Percentiles rank a stretch among this genome's conserved stretches.
phyloP scores from a whole-genome alignment of 164 flowering plant species.

The Houttuynia cordata region DNA sequence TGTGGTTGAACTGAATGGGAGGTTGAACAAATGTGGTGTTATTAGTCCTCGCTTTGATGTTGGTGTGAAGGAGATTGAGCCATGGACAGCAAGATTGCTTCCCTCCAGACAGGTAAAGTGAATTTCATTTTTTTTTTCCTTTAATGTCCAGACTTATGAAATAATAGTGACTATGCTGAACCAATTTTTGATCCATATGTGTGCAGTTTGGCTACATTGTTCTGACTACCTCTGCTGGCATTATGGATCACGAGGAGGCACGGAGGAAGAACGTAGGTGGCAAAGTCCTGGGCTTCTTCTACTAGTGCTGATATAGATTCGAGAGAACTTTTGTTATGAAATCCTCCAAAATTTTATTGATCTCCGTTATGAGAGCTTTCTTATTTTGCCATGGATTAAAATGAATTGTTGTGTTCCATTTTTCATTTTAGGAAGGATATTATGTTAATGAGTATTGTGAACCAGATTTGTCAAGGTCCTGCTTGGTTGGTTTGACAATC shows the following conservation, averaged over 20 bases:
- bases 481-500: too few relatives aligned
- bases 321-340: too few relatives aligned
- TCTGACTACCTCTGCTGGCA: constrained; percentile 28
- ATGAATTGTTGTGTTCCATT: too few relatives aligned
- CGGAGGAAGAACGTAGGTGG: constrained; percentile 32
- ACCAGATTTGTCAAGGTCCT: background rate
- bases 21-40: constrained; percentile 25
- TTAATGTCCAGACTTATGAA: too few relatives aligned
- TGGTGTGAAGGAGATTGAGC: constrained; percentile 21
- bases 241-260: constrained; percentile 36
- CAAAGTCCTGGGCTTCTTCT: constrained; percentile 24
- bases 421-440: background rate
- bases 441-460: background rate
- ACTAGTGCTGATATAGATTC: constrained; percentile 1
- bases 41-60: constrained; percentile 28
- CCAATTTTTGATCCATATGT: background rate
- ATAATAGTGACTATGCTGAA: too few relatives aligned
- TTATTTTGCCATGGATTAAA: too few relatives aligned
- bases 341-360: too few relatives aligned
- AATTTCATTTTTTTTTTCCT: background rate
- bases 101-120: constrained; percentile 25
- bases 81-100: constrained; percentile 26
- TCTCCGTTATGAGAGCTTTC: too few relatives aligned
- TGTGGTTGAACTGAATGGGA: constrained; percentile 21
- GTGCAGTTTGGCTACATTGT: constrained; percentile 31